Conservation (phyloP, 1,284 basidiomycete genomes). For the Hymenochaete sp. region DNA sequence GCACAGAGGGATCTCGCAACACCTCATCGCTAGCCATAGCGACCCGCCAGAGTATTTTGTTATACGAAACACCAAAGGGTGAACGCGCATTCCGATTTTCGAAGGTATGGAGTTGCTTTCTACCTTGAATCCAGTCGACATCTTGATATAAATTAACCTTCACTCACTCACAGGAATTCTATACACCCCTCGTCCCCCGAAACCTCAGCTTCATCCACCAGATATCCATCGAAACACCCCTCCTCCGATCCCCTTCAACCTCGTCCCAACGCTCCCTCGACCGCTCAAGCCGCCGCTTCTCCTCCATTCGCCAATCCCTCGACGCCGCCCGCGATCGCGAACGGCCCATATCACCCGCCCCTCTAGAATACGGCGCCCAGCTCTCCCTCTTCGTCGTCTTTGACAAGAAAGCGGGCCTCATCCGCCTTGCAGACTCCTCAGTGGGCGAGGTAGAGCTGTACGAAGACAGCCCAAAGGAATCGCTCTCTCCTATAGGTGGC, state of each 20-base stretch:
- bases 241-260: constrained; percentile 34
- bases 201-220: constrained; percentile 63
- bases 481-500: constrained; percentile 21
- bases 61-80: constrained; percentile 72
- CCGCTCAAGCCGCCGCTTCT: constrained; percentile 10
- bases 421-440: constrained; percentile 67
- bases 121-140: background rate
- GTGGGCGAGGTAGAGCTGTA: constrained; percentile 66
- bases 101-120: constrained; percentile 45
- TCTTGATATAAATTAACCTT: background rate
- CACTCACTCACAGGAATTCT: constrained; percentile 54
- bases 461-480: constrained; percentile 33
- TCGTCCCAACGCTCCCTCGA: constrained; percentile 20
- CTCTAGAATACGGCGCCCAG: constrained; percentile 50
- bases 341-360: constrained; percentile 11
- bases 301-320: constrained; percentile 10
- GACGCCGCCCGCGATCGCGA: constrained; percentile 11
- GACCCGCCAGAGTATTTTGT: constrained; percentile 58
- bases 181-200: constrained; percentile 59
- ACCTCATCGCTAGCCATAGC: constrained; percentile 65
- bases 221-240: constrained; percentile 40
- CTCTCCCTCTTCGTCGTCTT: constrained; percentile 70
- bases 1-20: constrained; percentile 38
- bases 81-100: constrained; percentile 74
- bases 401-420: constrained; percentile 74